Percentiles rank a stretch among this genome's conserved stretches.
Evolutionary conservation across 805 yeast genomes (phyloP).

Genomic region (Candida tallmaniae): DNA sequence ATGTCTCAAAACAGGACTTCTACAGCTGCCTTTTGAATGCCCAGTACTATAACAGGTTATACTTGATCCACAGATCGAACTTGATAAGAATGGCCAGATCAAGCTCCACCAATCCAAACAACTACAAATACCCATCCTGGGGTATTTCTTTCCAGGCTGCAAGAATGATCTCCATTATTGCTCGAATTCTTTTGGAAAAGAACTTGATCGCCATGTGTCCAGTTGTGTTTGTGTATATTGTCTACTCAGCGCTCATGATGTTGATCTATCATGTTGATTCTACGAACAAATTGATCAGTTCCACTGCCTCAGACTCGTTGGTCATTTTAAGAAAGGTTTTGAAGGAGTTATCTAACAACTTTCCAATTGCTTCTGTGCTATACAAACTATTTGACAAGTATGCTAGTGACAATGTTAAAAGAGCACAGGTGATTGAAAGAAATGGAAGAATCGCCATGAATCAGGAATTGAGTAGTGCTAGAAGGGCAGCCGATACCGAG

Average conservation of each 20-base stretch:
- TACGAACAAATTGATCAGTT: conserved; percentile 34
- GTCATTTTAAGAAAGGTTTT: conserved; percentile 33
- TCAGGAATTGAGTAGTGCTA: conserved; percentile 27
- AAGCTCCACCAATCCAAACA: conserved; percentile 35
- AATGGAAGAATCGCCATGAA: conserved; percentile 35
- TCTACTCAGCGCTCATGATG: conserved; percentile 63
- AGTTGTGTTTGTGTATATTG: conserved; percentile 53
- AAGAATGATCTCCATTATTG: conserved; percentile 63
- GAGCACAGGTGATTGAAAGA: conserved; percentile 37
- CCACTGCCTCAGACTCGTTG: conserved; percentile 40
- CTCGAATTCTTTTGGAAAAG: conserved; percentile 49
- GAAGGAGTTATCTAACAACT: conserved; percentile 32
- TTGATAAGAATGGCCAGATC: conserved; percentile 47
- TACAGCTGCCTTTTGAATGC: conserved; percentile 57
- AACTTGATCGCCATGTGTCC: conserved; percentile 51
- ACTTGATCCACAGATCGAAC: conserved; percentile 67
- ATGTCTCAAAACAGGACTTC: conserved; percentile 49
- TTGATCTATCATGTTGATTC: conserved; percentile 64
- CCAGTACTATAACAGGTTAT: conserved; percentile 69
- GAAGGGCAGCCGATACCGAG: conserved; percentile 20
- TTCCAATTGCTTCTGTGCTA: conserved; percentile 37
- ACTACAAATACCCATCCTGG: conserved; percentile 63
- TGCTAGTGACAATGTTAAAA: conserved; percentile 38
- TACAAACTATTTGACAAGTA: conserved; percentile 36
- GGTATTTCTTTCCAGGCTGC: conserved; percentile 82